Evolutionary conservation across 805 yeast species (phyloP), one percentile per base, ranked within the genome.

Genomic region (Saturnispora galanensis): DNA sequence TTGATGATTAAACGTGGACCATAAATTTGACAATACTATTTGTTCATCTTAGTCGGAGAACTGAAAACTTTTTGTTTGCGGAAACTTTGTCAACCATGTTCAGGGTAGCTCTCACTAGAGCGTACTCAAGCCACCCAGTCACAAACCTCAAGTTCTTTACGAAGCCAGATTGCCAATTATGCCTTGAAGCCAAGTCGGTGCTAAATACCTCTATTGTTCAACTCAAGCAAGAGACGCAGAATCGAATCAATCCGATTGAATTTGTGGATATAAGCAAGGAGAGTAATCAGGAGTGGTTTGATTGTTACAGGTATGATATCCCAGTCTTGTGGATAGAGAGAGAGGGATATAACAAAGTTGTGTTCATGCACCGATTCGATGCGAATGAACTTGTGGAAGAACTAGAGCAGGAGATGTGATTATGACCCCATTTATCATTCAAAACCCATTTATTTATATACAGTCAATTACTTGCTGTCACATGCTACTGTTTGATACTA

Each of bases 281-380:
- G 0, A 71, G 72, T 43, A 79, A 83, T 54, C 65, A 72, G 39
- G 65, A 69, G 39, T 82, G 86, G 80, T 81, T 79, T 70, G 84
- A 81, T 42, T 68, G 70, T 48, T 84, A 83, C 52, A 43, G 88
- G 52, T 82, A 77, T 57, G 94, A 84, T 56, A 81, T 84, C 5
- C 94, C 94, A 0, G 94, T 84, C 0, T 56, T 84, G 35, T 89
- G 84, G 57, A 67, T 84, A 8, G 80, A 79, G 52, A 66, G 78
- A 47, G 72, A 70, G 42, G 55, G 55, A 3, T 63, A 55, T 31
- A 67, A 71, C 38, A 71, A 79, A 2, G 69, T 72, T 5, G 79
- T 77, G 53, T 76, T 79, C 56, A 81, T 83, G 82, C 90, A 84
- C 60, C 69, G 76, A 44, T 70, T 84, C 46, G 65, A 77, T 45